A percentile compares a stretch with the other conserved stretches of the same genome.
Evolutionary conservation across 2,329 filamentous ascomycete species (phyloP).

Genomic region (Ceratocystis papillata): DNA sequence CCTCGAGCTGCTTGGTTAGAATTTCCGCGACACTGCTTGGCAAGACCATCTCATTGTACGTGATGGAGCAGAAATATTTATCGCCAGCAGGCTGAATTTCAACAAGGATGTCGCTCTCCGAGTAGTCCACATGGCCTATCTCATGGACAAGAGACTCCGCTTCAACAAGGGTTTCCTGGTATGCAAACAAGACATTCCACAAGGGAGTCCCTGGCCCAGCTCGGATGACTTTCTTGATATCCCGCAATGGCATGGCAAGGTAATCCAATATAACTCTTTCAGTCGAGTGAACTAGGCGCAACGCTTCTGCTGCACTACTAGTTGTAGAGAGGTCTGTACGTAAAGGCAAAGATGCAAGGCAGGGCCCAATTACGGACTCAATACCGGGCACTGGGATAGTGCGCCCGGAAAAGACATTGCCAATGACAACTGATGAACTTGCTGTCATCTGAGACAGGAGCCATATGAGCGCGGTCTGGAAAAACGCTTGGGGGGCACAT

Average conservation of each 20-base stretch:
- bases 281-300: conserved; percentile 51
- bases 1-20: conserved; percentile 52
- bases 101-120: conserved; percentile 66
- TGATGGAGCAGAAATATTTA: conserved; percentile 37
- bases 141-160: conserved; percentile 39
- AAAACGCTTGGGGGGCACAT: conserved; percentile 36
- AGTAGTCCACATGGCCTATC: conserved; percentile 52
- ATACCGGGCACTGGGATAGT: conserved; percentile 60
- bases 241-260: conserved; percentile 50
- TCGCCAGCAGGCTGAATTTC: conserved; percentile 57
- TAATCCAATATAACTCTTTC: conserved; percentile 58
- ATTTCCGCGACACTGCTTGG: conserved; percentile 44
- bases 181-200: conserved; percentile 73
- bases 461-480: conserved; percentile 60
- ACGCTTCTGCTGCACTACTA: conserved; percentile 46
- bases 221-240: conserved; percentile 54
- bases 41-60: conserved; percentile 41
- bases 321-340: conserved; percentile 49
- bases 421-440: conserved; percentile 56
- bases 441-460: conserved; percentile 57
- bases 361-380: conserved; percentile 68
- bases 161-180: conserved; percentile 59
- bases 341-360: conserved; percentile 63
- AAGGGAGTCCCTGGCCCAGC: conserved; percentile 46
- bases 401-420: conserved; percentile 71